These are phyloP conservation scores for Phytophthora fragariae DNA, from an alignment of 352 stramenopile species.

Conservation along the genomic window DNA sequence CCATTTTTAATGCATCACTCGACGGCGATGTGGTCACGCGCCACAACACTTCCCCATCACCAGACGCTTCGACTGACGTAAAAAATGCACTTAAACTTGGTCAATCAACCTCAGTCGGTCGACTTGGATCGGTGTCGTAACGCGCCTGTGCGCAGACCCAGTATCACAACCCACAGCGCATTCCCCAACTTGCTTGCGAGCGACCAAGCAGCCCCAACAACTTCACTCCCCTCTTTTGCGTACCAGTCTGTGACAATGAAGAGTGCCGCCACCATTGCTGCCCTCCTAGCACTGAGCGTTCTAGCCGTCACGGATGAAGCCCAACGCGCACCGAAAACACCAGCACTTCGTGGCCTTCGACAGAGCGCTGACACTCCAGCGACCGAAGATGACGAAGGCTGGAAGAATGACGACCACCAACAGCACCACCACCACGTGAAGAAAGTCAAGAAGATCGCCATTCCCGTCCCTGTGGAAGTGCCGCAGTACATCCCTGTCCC, in stretches of 20 bases:
- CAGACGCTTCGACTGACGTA: not conserved
- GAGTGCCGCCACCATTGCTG: conserved; percentile 12
- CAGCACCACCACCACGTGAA: conserved; percentile 26
- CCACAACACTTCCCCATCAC: conserved; percentile 3
- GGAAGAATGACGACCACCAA: conserved; percentile 23
- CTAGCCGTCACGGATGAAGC: conserved; percentile 15
- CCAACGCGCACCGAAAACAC: not conserved
- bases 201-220: conserved; percentile 2
- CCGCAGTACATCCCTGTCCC: conserved; percentile 39
- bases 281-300: conserved; percentile 26
- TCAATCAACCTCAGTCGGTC: too few relatives aligned
- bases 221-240: conserved; percentile 4
- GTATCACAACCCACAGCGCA: conserved; percentile 4
- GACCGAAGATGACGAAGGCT: conserved; percentile 22
- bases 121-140: too few relatives aligned
- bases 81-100: too few relatives aligned
- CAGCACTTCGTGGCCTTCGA: conserved; percentile 18
- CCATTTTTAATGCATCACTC: not conserved
- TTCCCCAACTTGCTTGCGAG: not conserved
- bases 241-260: conserved; percentile 25
- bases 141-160: not conserved
- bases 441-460: conserved; percentile 47
- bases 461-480: conserved; percentile 39
- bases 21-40: not conserved
- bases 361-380: conserved; percentile 8